Percentiles rank a stretch among this genome's conserved stretches.
Evolutionary conservation across 257 asterid genomes (phyloP).

Genomic region (Capsicum chinense): DNA sequence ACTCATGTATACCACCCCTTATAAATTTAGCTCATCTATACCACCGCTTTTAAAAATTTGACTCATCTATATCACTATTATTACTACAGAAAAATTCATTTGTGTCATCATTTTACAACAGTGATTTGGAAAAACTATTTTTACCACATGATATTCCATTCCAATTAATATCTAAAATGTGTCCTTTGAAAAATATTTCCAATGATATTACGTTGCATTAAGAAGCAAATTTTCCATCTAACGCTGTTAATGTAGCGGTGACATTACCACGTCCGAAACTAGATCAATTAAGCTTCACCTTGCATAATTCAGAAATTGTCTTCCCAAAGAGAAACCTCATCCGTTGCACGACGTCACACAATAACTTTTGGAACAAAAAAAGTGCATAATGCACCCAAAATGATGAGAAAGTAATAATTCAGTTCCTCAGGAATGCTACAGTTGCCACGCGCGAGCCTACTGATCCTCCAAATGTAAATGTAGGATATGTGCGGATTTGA

Average conservation of each 20-base stretch:
- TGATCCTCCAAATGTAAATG: conserved; percentile 87
- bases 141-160: no score
- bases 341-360: conserved; percentile 1
- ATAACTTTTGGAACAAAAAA: neutral
- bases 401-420: conserved; percentile 33
- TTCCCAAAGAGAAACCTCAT: conserved; percentile 15
- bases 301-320: conserved; percentile 2
- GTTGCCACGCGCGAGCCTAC: conserved; percentile 97
- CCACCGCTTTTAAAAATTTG: no score
- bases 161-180: neutral
- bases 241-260: neutral
- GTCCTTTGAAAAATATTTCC: neutral
- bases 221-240: neutral
- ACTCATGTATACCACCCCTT: no score
- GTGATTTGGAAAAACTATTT: no score
- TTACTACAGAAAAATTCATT: no score
- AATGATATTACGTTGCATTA: neutral
- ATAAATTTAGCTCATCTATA: no score
- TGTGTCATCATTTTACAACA: no score
- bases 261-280: neutral
- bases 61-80: no score
- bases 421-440: conserved; percentile 84
- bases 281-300: conserved; percentile 13
- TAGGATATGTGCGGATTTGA: conserved; percentile 86
- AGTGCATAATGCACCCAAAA: neutral